Conservation (phyloP, 2,329 filamentous ascomycete genomes). For the Lachnellula arida region DNA sequence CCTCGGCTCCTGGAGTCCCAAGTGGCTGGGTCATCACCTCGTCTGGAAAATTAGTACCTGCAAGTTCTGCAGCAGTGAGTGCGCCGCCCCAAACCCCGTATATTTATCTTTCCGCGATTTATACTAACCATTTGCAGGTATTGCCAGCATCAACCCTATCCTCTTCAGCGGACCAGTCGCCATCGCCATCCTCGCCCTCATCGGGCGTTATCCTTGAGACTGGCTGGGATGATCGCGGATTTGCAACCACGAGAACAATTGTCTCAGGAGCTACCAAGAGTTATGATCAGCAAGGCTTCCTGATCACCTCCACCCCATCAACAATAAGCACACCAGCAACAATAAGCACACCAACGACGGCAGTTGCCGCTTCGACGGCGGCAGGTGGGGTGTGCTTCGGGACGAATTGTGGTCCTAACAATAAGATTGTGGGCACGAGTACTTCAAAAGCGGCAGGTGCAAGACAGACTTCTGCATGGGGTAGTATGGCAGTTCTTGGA, state of each 20-base stretch:
- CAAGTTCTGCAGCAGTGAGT: slow-evolving; percentile 63
- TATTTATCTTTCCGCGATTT: slow-evolving; percentile 12
- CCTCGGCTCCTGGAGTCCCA: slow-evolving; percentile 54
- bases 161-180: slow-evolving; percentile 46
- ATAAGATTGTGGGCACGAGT: slow-evolving; percentile 20
- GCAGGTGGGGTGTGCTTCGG: slow-evolving; percentile 10
- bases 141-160: slow-evolving; percentile 47
- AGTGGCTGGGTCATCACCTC: slow-evolving; percentile 76
- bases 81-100: slow-evolving; percentile 37
- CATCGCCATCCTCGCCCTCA: slow-evolving; percentile 38
- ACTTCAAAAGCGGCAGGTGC: slow-evolving; percentile 16
- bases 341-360: background rate
- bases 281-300: slow-evolving; percentile 43
- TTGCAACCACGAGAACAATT: slow-evolving; percentile 42
- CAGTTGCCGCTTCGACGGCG: slow-evolving; percentile 3
- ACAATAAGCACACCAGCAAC: background rate
- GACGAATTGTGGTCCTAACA: slow-evolving; percentile 13
- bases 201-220: slow-evolving; percentile 33
- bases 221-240: slow-evolving; percentile 44
- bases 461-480: slow-evolving; percentile 12
- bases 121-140: slow-evolving; percentile 30
- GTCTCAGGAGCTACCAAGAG: slow-evolving; percentile 33
- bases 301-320: slow-evolving; percentile 29
- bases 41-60: slow-evolving; percentile 73
- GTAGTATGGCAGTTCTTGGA: slow-evolving; percentile 13